phyloP scores from a whole-genome alignment of 352 stramenopile genomes.

The Elongisporangium anandrum region DNA sequence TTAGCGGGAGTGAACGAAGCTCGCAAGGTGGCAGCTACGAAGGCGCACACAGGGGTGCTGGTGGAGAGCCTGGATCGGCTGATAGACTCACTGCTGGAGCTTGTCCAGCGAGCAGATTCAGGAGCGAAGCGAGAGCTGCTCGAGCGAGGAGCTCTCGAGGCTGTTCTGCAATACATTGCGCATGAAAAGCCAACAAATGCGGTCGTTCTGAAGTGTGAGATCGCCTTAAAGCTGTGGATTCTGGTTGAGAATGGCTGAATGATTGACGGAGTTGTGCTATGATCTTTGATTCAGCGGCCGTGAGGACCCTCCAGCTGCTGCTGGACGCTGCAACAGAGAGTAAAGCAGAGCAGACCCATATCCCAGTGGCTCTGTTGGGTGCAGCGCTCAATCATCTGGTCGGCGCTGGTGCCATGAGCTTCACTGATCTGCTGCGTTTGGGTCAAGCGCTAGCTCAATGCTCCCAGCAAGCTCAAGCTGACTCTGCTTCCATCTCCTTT shows the following conservation, averaged over 20 bases:
- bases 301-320: background rate
- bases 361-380: constrained; percentile 35
- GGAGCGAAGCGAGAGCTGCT: background rate
- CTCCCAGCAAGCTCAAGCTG: constrained; percentile 13
- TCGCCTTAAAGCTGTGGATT: background rate
- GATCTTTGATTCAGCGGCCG: background rate
- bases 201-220: background rate
- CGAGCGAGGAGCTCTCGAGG: background rate
- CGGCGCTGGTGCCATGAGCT: constrained; percentile 28
- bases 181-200: constrained; percentile 22
- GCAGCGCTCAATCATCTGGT: constrained; percentile 32
- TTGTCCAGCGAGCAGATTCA: background rate
- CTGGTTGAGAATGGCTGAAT: too few species aligned
- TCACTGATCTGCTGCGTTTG: constrained; percentile 43
- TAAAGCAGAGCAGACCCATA: background rate
- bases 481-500: constrained; percentile 11
- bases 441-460: constrained; percentile 33
- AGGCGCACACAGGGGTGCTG: background rate
- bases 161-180: constrained; percentile 28
- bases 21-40: background rate
- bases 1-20: background rate
- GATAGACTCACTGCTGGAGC: background rate
- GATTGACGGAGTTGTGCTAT: too few species aligned
- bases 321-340: background rate
- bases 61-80: background rate